phyloP scores from a whole-genome alignment of 495 filamentous ascomycete genomes.

The Penicillium arizonense region DNA sequence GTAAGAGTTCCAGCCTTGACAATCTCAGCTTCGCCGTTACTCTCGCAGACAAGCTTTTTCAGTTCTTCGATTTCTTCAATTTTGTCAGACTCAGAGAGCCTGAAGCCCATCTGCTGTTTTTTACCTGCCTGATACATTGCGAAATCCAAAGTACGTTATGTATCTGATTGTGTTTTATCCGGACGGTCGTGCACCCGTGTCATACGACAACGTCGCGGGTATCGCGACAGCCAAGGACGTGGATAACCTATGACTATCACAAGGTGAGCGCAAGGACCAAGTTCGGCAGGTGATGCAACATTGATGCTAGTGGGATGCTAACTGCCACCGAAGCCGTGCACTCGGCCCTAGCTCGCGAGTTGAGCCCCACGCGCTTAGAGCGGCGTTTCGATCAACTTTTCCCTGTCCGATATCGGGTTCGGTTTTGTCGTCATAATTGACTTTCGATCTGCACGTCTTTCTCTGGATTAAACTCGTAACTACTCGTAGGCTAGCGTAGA shows the following conservation, averaged over 20 bases:
- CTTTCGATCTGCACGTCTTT: neutral
- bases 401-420: neutral
- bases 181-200: no score
- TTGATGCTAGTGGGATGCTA: neutral
- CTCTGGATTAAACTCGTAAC: no score
- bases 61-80: neutral
- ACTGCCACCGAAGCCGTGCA: neutral
- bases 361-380: neutral
- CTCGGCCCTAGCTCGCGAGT: neutral
- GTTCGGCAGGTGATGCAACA: neutral
- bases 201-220: no score
- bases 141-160: no score
- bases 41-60: constrained; percentile 71
- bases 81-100: constrained; percentile 3
- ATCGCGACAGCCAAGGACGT: no score
- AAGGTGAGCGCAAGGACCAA: neutral
- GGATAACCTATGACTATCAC: no score
- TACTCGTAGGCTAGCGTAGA: no score
- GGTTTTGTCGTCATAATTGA: neutral
- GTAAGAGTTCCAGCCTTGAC: constrained; percentile 78
- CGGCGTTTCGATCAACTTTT: neutral
- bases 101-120: neutral
- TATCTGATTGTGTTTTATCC: no score
- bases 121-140: neutral
- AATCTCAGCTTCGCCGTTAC: constrained; percentile 52